Base-by-base conservation (phyloP, 495 filamentous ascomycete genomes). In the Schizothecium vesticola region DNA sequence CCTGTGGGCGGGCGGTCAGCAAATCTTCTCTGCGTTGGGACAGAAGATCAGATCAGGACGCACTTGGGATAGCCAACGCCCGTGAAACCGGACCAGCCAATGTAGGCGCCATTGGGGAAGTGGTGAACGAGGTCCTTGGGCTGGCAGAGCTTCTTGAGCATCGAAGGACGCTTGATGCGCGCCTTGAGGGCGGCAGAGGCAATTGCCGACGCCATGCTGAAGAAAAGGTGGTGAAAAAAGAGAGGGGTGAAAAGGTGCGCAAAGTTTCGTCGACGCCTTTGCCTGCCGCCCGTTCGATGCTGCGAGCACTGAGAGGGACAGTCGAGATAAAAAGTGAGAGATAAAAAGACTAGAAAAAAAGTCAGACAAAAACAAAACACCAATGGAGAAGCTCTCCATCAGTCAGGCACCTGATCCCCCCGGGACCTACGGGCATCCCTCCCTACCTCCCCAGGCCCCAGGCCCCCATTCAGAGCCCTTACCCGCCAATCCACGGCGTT, bases 31-130 rank as follows among this genome's bases (percentile, higher is more conserved):
- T 7, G 28, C 13, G 67, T 9, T 31, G 28, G 22, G 31, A 11
- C 5, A 0, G 24, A 24, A 22, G 25, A 16, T n/a, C 59, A 26
- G 24, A 51, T 12, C 10, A 51, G 43, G 22, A 85, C 89, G 57
- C 83, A 90, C 90, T 95, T 95, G 63, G 92, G 92, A 79, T 96
- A 96, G 64, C 93, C 93, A 63, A 94, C 91, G 72, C 92, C 93
- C 25, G 93, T 97, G 77, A 97, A 97, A 25, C 93, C 93, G 70
- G 89, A 91, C 92, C 92, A 96, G 67, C 92, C 92, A 74, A 97
- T 86, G 75, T 94, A 94, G 10, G 90, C 78, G 75, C 88, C 89
- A 85, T 95, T 83, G 62, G 92, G 93, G 74, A 96, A 96, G 43
- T 89, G 83, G 65, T 89, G 83, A 61, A 97, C 83, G 64, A 96